phyloP scores from a whole-genome alignment of 1,139 yeast genomes.

The Lipomyces yarrowii region DNA sequence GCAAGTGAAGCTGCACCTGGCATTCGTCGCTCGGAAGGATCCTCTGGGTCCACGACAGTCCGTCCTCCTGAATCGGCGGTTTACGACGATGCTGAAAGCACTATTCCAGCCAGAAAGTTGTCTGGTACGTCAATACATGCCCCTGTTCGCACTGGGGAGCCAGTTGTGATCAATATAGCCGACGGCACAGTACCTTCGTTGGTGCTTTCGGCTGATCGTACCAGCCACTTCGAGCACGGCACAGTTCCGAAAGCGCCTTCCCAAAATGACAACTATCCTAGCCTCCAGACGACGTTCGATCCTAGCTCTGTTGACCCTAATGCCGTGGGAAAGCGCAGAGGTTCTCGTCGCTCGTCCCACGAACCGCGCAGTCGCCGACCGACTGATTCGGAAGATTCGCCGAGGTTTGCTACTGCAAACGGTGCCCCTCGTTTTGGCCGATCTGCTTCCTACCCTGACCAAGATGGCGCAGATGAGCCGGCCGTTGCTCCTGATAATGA shows the following conservation, averaged over 20 bases:
- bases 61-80: constrained; percentile 17
- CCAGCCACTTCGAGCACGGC: constrained; percentile 9
- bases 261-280: constrained; percentile 2
- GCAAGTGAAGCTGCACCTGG: neutral
- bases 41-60: constrained; percentile 11
- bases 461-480: neutral
- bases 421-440: constrained; percentile 6
- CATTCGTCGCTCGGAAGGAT: constrained; percentile 5
- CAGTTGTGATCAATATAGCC: neutral
- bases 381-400: constrained; percentile 3
- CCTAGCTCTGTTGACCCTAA: neutral
- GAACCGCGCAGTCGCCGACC: constrained; percentile 23
- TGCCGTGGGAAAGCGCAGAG: constrained; percentile 1
- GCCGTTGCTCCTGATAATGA: neutral
- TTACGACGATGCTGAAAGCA: constrained; percentile 8
- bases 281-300: neutral
- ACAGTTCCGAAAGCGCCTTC: neutral
- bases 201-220: neutral
- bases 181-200: neutral
- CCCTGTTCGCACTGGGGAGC: constrained; percentile 3
- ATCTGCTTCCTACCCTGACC: neutral
- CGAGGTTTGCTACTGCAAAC: neutral
- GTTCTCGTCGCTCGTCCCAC: constrained; percentile 21
- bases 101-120: neutral
- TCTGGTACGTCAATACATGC: neutral